These are phyloP conservation scores for Citrus medica DNA, from an alignment of 345 rosid genomes.

Conservation along the genomic window DNA sequence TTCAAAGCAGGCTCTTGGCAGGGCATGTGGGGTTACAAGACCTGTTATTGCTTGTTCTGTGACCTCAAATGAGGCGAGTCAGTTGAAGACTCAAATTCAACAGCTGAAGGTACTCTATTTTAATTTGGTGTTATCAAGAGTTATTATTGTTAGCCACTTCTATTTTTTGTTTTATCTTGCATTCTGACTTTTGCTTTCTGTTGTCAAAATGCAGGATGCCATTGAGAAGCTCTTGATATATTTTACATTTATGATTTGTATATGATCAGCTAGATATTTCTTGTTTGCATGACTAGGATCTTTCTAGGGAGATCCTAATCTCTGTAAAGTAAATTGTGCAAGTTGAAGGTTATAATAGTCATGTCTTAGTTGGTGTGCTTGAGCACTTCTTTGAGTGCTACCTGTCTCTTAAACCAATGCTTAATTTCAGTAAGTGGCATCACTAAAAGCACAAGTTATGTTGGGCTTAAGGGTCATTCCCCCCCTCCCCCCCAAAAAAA, in stretches of 20 bases:
- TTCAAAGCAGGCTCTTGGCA: slow-evolving; percentile 91
- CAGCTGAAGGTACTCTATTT: slow-evolving; percentile 62
- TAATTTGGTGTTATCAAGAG: neutral
- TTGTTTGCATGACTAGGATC: neutral
- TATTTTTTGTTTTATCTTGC: neutral
- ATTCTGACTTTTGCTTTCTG: neutral
- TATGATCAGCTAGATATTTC: neutral
- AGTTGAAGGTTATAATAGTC: neutral
- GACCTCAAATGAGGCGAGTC: slow-evolving; percentile 80
- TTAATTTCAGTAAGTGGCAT: neutral
- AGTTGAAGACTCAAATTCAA: slow-evolving; percentile 80
- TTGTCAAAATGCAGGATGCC: slow-evolving; percentile 62
- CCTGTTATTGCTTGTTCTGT: slow-evolving; percentile 92
- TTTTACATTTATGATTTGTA: neutral
- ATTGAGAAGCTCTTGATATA: slow-evolving; percentile 93
- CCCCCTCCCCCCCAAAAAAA: too few relatives aligned
- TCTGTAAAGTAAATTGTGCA: neutral
- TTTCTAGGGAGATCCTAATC: neutral
- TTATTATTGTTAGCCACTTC: neutral
- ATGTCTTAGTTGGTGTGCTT: neutral
- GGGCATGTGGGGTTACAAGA: slow-evolving; percentile 98
- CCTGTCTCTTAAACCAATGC: neutral
- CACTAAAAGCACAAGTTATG: neutral
- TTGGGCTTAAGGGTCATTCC: neutral
- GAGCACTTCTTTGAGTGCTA: neutral